These are phyloP conservation scores for Rhizomucor pusillus DNA, from an alignment of 371 early-diverging fungal species.

Conservation along the genomic window DNA sequence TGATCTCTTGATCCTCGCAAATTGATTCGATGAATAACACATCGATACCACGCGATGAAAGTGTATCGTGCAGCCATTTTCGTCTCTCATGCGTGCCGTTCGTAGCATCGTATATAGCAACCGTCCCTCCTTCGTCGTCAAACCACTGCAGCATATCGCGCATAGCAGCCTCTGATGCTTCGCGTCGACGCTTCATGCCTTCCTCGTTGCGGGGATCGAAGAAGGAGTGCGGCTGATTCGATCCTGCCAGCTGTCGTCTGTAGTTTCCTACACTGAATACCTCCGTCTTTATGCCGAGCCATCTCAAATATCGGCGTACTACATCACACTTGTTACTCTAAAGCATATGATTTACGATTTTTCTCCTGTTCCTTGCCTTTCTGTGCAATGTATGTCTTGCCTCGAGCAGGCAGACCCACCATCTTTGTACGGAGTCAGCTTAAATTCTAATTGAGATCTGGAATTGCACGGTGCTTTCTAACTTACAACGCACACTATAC, in stretches of 20 bases:
- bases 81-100: constrained; percentile 88
- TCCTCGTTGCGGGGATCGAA: constrained; percentile 86
- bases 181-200: constrained; percentile 66
- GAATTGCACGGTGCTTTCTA: neutral
- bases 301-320: constrained; percentile 75
- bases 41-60: constrained; percentile 69
- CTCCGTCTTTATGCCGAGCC: constrained; percentile 90
- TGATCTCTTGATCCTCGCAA: constrained; percentile 84
- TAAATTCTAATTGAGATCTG: neutral
- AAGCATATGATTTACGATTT: no score
- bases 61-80: constrained; percentile 61
- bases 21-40: constrained; percentile 95
- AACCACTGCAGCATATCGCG: constrained; percentile 93
- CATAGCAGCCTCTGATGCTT: constrained; percentile 83
- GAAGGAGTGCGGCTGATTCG: constrained; percentile 78
- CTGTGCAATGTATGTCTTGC: constrained; percentile 88
- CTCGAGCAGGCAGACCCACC: constrained; percentile 89
- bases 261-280: constrained; percentile 96
- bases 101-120: constrained; percentile 96
- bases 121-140: constrained; percentile 68
- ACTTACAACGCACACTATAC: constrained; percentile 39
- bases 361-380: no score
- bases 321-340: no score
- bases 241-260: constrained; percentile 83
- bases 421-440: constrained; percentile 38